Evolutionary conservation across 192 early-diverging fungal species (phyloP).

Genomic region (Backusella mclennaniae): DNA sequence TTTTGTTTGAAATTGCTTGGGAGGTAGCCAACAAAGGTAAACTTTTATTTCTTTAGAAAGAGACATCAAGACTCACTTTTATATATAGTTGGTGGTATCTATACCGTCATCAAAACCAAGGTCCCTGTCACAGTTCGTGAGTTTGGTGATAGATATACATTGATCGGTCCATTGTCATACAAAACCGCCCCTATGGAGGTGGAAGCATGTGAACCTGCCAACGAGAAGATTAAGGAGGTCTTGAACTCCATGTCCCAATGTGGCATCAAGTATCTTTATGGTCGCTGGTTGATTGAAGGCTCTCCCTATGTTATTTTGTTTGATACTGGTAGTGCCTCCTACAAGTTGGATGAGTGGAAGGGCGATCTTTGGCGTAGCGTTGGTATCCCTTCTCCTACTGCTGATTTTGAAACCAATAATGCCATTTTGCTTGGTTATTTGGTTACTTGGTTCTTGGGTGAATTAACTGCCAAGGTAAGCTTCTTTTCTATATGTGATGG

Average conservation of each 20-base stretch:
- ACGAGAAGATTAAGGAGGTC: conserved; percentile 61
- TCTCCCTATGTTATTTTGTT: conserved; percentile 88
- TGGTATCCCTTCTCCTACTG: conserved; percentile 90
- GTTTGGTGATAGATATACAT: conserved; percentile 90
- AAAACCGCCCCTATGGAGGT: conserved; percentile 90
- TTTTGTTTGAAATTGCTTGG: conserved; percentile 95
- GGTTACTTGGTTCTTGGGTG: conserved; percentile 92
- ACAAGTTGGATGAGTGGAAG: conserved; percentile 94
- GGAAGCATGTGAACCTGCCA: conserved; percentile 73
- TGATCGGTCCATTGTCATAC: conserved; percentile 89
- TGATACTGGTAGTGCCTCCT: conserved; percentile 73
- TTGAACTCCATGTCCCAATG: conserved; percentile 67
- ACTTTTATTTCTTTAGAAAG: not conserved
- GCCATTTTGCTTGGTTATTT: conserved; percentile 94
- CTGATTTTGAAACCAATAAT: conserved; percentile 93
- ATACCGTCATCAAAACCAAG: conserved; percentile 98
- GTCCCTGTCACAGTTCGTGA: conserved; percentile 93
- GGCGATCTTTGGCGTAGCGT: conserved; percentile 89
- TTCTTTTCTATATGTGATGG: not conserved
- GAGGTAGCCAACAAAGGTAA: conserved; percentile 97
- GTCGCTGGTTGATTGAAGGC: conserved; percentile 95
- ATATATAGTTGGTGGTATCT: conserved; percentile 88
- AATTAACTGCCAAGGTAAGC: conserved; percentile 42
- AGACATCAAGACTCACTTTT: not conserved
- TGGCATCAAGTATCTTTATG: conserved; percentile 84